Evolutionary conservation across 805 yeast genomes (phyloP).

Genomic region (Candida tammaniensis): DNA sequence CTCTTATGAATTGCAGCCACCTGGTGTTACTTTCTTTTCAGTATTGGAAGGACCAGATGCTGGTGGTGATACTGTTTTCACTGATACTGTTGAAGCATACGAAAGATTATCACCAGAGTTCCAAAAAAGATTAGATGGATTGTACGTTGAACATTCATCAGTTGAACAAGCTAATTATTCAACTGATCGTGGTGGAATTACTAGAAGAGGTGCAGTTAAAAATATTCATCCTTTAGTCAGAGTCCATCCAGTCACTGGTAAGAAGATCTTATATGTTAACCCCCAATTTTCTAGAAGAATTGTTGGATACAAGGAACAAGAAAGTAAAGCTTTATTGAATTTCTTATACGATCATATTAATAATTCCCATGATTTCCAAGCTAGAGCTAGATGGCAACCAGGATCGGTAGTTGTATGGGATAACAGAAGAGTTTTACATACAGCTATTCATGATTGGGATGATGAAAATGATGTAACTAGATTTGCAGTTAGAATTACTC

Average conservation of each 20-base stretch:
- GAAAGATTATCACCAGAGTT: conserved; percentile 37
- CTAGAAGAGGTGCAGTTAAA: conserved; percentile 33
- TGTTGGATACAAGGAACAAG: conserved; percentile 38
- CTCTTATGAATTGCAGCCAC: conserved; percentile 40
- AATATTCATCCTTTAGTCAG: conserved; percentile 39
- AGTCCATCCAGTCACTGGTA: conserved; percentile 37
- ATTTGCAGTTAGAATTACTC: conserved; percentile 36
- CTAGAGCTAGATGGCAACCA: conserved; percentile 36
- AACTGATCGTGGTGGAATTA: conserved; percentile 24
- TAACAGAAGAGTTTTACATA: conserved; percentile 35
- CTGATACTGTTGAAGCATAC: conserved; percentile 40
- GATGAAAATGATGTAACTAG: conserved; percentile 25
- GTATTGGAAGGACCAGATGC: conserved; percentile 37
- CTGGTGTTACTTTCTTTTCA: conserved; percentile 36
- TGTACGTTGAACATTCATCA: conserved; percentile 36
- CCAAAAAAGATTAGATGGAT: conserved; percentile 30
- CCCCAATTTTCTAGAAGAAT: conserved; percentile 33
- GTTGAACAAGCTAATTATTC: conserved; percentile 33
- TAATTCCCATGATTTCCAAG: conserved; percentile 35
- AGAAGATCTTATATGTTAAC: conserved; percentile 35
- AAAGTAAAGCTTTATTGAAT: conserved; percentile 30
- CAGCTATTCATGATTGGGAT: conserved; percentile 36
- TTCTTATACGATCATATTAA: conserved; percentile 34
- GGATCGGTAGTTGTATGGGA: conserved; percentile 40
- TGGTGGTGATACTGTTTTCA: conserved; percentile 41